Evolutionary conservation across 129 eudicot species (phyloP).

Genomic region (Tagetes erecta): DNA sequence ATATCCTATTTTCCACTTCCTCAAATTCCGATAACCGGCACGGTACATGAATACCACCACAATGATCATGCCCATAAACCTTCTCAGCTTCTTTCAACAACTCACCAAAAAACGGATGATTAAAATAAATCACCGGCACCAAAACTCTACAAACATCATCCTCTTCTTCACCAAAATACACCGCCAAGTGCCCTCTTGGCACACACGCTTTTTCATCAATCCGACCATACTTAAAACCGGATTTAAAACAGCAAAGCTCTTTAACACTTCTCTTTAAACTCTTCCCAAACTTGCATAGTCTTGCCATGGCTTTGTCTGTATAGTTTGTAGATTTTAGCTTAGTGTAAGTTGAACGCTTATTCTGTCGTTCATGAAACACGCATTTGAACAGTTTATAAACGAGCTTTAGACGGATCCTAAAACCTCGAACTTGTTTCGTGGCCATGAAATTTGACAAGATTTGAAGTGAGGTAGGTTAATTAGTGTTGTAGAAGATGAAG

Average conservation of each 20-base stretch:
- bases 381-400: slow-evolving; percentile 47
- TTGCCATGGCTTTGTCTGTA: slow-evolving; percentile 38
- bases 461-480: neutral
- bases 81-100: slow-evolving; percentile 76
- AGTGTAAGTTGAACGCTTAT: slow-evolving; percentile 15
- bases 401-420: slow-evolving; percentile 53
- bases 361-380: slow-evolving; percentile 27
- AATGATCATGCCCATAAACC: slow-evolving; percentile 74
- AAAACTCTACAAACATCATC: slow-evolving; percentile 58
- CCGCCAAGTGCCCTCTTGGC: slow-evolving; percentile 83
- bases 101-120: slow-evolving; percentile 73
- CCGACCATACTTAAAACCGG: slow-evolving; percentile 41
- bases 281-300: slow-evolving; percentile 44
- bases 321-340: slow-evolving; percentile 25
- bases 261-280: slow-evolving; percentile 42
- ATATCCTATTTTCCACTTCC: slow-evolving; percentile 56
- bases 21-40: slow-evolving; percentile 77
- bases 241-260: slow-evolving; percentile 28
- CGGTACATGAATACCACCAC: slow-evolving; percentile 82
- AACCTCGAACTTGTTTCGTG: slow-evolving; percentile 47
- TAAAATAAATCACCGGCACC: slow-evolving; percentile 76
- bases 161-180: slow-evolving; percentile 70
- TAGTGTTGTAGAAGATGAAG: no score
- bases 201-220: slow-evolving; percentile 29
- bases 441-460: slow-evolving; percentile 26